phyloP scores from a whole-genome alignment of 345 rosid genomes.

The Aurinia saxatilis region DNA sequence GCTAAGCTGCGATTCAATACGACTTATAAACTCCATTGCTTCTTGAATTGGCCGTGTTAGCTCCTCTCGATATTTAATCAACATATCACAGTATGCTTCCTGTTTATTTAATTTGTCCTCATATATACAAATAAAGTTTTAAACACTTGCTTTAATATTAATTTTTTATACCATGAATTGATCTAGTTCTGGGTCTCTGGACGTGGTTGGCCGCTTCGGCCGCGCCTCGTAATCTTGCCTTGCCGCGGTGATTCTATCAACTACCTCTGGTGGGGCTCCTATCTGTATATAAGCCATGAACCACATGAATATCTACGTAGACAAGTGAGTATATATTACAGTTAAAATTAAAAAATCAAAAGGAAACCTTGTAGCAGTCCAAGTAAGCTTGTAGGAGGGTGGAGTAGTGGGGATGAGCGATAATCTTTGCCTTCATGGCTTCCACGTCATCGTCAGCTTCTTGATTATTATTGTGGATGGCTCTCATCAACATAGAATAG shows the following conservation, averaged over 20 bases:
- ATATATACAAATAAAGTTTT: neutral
- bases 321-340: neutral
- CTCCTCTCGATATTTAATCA: constrained; percentile 91
- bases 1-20: constrained; percentile 86
- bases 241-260: constrained; percentile 56
- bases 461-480: constrained; percentile 39
- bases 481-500: constrained; percentile 52
- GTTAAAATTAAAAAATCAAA: neutral
- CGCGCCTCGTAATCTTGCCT: constrained; percentile 67
- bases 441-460: constrained; percentile 45
- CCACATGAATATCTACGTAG: constrained; percentile 5
- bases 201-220: constrained; percentile 53
- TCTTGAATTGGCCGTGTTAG: constrained; percentile 88
- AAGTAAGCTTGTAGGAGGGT: constrained; percentile 82
- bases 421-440: constrained; percentile 87
- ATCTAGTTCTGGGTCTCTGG: constrained; percentile 90
- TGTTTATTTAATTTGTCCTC: constrained; percentile 25
- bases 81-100: constrained; percentile 97
- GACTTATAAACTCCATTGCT: constrained; percentile 96
- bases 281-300: constrained; percentile 36
- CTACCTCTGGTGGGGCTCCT: constrained; percentile 94
- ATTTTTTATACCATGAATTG: constrained; percentile 66
- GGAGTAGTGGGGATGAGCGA: constrained; percentile 88
- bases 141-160: too few relatives aligned
- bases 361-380: constrained; percentile 88